These are phyloP conservation scores for Venturia oleaginea DNA, from an alignment of 2,329 filamentous ascomycete species.

Conservation along the genomic window DNA sequence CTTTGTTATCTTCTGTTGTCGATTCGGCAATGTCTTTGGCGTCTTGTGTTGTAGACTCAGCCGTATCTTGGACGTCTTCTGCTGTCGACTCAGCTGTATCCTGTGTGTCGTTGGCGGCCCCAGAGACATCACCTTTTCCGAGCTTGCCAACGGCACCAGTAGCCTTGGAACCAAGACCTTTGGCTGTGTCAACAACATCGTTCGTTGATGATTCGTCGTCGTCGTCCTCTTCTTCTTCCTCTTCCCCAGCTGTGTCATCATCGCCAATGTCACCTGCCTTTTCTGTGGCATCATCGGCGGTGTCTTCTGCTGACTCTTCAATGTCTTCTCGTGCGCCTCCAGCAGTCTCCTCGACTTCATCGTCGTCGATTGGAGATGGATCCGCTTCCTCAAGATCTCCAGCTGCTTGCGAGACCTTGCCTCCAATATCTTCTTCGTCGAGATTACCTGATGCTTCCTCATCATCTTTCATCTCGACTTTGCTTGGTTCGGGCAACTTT, in stretches of 20 bases:
- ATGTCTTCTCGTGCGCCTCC: conserved; percentile 19
- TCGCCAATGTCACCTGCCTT: conserved; percentile 31
- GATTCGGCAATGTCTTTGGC: conserved; percentile 24
- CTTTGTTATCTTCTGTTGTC: conserved; percentile 19
- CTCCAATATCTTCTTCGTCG: conserved; percentile 16
- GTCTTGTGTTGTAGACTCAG: conserved; percentile 24
- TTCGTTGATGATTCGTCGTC: conserved; percentile 28
- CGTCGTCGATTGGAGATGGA: conserved; percentile 22
- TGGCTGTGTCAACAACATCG: conserved; percentile 21
- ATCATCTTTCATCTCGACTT: conserved; percentile 29
- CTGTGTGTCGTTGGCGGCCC: conserved; percentile 21
- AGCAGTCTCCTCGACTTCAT: conserved; percentile 26
- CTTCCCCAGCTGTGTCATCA: conserved; percentile 27
- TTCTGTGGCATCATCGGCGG: conserved; percentile 36
- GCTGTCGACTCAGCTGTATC: conserved; percentile 23
- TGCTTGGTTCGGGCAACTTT: conserved; percentile 23
- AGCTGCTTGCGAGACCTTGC: conserved; percentile 39
- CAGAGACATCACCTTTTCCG: conserved; percentile 22
- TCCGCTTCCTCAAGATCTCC: conserved; percentile 33
- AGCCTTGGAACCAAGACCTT: conserved; percentile 26
- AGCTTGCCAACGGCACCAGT: conserved; percentile 13
- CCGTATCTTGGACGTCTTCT: conserved; percentile 19
- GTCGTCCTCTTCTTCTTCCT: conserved; percentile 25
- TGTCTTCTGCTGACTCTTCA: conserved; percentile 32
- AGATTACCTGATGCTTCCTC: conserved; percentile 17